Evolutionary conservation across 2,329 filamentous ascomycete species (phyloP).

Genomic region (Phyllosticta citriasiana): DNA sequence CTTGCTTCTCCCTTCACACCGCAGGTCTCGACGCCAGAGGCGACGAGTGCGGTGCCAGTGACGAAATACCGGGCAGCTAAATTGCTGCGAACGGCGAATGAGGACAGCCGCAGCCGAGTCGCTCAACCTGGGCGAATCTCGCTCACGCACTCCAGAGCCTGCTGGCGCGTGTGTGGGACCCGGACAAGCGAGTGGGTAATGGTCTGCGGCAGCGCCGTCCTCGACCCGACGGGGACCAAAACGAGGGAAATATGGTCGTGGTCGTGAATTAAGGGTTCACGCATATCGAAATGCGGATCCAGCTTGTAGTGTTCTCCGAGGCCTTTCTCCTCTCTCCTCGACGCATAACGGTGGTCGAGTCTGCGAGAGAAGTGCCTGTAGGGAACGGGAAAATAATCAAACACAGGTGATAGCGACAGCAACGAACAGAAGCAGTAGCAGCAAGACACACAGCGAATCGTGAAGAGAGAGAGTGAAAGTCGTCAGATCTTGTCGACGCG

Average conservation of each 20-base stretch:
- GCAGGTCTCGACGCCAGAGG: not conserved
- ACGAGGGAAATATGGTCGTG: not conserved
- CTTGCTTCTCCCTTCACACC: not conserved
- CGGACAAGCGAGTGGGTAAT: not conserved
- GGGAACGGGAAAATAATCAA: not conserved
- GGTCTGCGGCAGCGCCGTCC: not conserved
- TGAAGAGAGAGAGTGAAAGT: not conserved
- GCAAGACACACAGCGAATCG: not conserved
- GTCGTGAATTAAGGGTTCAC: not conserved
- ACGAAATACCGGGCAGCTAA: not conserved
- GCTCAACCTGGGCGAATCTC: not conserved
- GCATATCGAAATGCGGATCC: not conserved
- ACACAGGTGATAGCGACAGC: not conserved
- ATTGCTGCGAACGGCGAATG: not conserved
- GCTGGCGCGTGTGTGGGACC: not conserved
- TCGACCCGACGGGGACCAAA: not conserved
- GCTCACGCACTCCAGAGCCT: not conserved
- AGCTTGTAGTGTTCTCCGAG: not conserved
- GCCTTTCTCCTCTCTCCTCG: not conserved
- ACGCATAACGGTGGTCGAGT: not conserved
- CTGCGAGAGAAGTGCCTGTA: not conserved
- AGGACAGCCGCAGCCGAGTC: not conserved
- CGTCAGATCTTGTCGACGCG: not conserved
- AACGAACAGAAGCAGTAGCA: not conserved
- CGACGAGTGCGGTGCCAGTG: not conserved